phyloP scores from a whole-genome alignment of 2,329 filamentous ascomycete species.

The Arthroderma sp. region DNA sequence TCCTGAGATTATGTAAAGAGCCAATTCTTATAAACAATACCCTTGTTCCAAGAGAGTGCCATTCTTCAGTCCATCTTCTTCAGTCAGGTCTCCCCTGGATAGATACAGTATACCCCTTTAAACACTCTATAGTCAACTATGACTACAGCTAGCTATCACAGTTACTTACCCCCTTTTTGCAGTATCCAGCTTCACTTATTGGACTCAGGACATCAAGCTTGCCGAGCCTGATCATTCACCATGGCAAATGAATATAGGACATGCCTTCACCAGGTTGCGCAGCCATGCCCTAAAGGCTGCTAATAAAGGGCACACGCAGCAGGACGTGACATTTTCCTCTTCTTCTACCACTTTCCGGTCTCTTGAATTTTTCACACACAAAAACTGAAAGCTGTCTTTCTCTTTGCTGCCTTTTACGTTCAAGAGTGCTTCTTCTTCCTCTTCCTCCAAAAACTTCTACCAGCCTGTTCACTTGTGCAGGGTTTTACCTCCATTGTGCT shows the following conservation, averaged over 20 bases:
- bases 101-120: too few relatives aligned
- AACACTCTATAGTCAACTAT: too few relatives aligned
- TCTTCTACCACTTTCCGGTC: background rate
- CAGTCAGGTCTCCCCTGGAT: too few relatives aligned
- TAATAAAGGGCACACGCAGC: background rate
- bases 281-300: background rate
- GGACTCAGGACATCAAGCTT: background rate
- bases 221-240: background rate
- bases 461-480: background rate
- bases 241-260: background rate
- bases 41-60: too few relatives aligned
- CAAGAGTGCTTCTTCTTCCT: background rate
- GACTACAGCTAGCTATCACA: too few relatives aligned
- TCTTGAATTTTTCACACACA: background rate
- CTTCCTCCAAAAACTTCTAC: background rate
- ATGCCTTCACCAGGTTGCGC: background rate
- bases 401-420: background rate
- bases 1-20: too few relatives aligned
- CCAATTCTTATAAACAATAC: too few relatives aligned
- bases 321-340: slow-evolving; percentile 1
- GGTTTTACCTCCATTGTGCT: background rate
- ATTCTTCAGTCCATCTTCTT: too few relatives aligned
- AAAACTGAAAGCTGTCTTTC: background rate
- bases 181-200: background rate
- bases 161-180: background rate